phyloP scores from a whole-genome alignment of 2,329 filamentous ascomycete genomes.

The Diaporthe capsici region DNA sequence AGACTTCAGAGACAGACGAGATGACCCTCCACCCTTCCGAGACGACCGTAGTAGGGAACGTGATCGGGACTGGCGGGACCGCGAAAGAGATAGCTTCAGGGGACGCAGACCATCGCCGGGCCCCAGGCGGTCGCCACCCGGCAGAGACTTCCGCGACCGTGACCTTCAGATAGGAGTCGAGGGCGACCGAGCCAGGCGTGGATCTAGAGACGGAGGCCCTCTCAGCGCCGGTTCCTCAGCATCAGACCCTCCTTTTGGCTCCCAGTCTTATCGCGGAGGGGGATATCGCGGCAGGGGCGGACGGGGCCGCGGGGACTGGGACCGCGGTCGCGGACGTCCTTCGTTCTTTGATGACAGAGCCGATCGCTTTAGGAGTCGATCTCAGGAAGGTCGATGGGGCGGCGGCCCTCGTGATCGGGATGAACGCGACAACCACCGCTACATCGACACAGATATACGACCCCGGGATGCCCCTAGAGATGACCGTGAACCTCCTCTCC shows the following conservation, averaged over 20 bases:
- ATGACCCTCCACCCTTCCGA: conserved; percentile 63
- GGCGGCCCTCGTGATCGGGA: conserved; percentile 59
- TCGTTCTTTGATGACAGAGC: conserved; percentile 71
- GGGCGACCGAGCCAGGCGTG: conserved; percentile 75
- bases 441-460: conserved; percentile 54
- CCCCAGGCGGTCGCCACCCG: conserved; percentile 74
- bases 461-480: conserved; percentile 58
- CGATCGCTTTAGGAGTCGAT: conserved; percentile 76
- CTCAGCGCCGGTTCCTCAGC: conserved; percentile 79
- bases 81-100: conserved; percentile 68
- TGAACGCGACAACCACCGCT: conserved; percentile 56
- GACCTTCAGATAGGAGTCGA: conserved; percentile 75
- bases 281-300: conserved; percentile 69
- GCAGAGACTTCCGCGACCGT: conserved; percentile 74
- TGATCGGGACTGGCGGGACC: conserved; percentile 66
- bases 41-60: conserved; percentile 73
- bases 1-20: conserved; percentile 70
- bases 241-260: conserved; percentile 75
- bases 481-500: conserved; percentile 63
- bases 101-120: conserved; percentile 73
- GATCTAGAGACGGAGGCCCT: conserved; percentile 78
- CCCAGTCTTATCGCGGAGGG: conserved; percentile 68
- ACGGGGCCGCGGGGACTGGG: conserved; percentile 61
- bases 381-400: conserved; percentile 73
- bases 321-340: conserved; percentile 63